Evolutionary conservation across 768 basidiomycete genomes (phyloP).

Genomic region (Suillus paluster): DNA sequence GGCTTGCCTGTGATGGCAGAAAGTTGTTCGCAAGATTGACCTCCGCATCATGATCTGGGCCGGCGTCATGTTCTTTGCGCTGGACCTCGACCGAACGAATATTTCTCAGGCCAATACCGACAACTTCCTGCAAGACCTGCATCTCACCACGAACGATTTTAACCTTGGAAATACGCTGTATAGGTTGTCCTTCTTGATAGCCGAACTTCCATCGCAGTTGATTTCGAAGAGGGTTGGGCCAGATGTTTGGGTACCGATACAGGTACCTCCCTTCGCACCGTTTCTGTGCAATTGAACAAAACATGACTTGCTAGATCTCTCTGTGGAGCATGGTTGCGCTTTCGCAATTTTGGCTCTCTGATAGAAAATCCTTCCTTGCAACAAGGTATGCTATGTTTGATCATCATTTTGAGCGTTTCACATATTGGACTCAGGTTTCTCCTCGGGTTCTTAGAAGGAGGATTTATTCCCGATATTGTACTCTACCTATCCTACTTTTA

Average conservation of each 20-base stretch:
- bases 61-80: conserved; percentile 63
- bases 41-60: conserved; percentile 63
- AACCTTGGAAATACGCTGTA: conserved; percentile 68
- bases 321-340: conserved; percentile 61
- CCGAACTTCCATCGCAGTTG: conserved; percentile 70
- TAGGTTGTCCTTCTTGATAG: conserved; percentile 49
- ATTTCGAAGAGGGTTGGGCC: conserved; percentile 71
- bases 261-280: conserved; percentile 38
- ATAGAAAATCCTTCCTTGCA: conserved; percentile 56
- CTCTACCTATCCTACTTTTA: conserved; percentile 71
- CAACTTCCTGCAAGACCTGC: conserved; percentile 66
- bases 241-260: conserved; percentile 67
- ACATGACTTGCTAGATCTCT: conserved; percentile 42
- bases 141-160: conserved; percentile 65
- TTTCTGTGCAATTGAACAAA: neutral
- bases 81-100: conserved; percentile 64
- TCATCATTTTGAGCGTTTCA: neutral
- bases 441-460: conserved; percentile 65
- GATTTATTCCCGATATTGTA: conserved; percentile 67
- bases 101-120: conserved; percentile 71
- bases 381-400: conserved; percentile 42
- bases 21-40: conserved; percentile 63
- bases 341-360: conserved; percentile 63
- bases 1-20: conserved; percentile 32
- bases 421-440: conserved; percentile 41